phyloP scores from a whole-genome alignment of 1,284 basidiomycete genomes.

The Moniliella sp. region DNA sequence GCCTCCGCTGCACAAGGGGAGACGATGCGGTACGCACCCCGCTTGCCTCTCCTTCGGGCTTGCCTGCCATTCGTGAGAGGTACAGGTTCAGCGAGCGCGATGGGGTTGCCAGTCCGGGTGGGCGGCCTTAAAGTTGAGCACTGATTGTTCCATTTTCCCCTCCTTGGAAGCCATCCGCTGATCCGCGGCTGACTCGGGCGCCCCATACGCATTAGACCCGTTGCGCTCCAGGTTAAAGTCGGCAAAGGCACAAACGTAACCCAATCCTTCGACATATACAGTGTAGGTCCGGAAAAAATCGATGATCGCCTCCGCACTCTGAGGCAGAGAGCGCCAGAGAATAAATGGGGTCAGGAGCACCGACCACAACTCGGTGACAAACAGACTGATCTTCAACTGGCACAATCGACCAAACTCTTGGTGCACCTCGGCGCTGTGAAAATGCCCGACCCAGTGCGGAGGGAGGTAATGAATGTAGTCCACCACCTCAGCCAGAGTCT shows the following conservation, averaged over 20 bases:
- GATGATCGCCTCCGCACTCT: slow-evolving; percentile 46
- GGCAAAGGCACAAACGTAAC: slow-evolving; percentile 90
- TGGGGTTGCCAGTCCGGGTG: slow-evolving; percentile 91
- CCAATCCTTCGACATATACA: slow-evolving; percentile 80
- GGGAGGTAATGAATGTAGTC: slow-evolving; percentile 89
- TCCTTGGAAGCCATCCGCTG: slow-evolving; percentile 60
- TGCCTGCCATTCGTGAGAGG: too few relatives aligned
- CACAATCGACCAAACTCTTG: slow-evolving; percentile 18
- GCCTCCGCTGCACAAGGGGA: too few relatives aligned
- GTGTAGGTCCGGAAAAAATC: slow-evolving; percentile 45
- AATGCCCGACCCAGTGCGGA: slow-evolving; percentile 60
- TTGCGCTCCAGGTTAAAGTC: slow-evolving; percentile 88
- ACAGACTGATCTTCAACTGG: slow-evolving; percentile 40
- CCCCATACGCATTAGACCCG: slow-evolving; percentile 44
- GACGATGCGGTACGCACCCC: too few relatives aligned
- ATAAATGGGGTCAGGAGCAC: slow-evolving; percentile 84
- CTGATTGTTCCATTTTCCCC: slow-evolving; percentile 93
- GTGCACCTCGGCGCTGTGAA: slow-evolving; percentile 46
- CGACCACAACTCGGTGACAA: slow-evolving; percentile 64
- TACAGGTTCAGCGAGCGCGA: too few relatives aligned
- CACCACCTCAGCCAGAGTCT: slow-evolving; percentile 71
- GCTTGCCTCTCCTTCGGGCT: too few relatives aligned
- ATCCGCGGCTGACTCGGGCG: slow-evolving; percentile 48
- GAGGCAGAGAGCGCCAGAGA: slow-evolving; percentile 70
- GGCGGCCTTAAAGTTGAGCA: slow-evolving; percentile 72